Conservation (phyloP, 2,329 filamentous ascomycete genomes). For the Graphilbum sp. region DNA sequence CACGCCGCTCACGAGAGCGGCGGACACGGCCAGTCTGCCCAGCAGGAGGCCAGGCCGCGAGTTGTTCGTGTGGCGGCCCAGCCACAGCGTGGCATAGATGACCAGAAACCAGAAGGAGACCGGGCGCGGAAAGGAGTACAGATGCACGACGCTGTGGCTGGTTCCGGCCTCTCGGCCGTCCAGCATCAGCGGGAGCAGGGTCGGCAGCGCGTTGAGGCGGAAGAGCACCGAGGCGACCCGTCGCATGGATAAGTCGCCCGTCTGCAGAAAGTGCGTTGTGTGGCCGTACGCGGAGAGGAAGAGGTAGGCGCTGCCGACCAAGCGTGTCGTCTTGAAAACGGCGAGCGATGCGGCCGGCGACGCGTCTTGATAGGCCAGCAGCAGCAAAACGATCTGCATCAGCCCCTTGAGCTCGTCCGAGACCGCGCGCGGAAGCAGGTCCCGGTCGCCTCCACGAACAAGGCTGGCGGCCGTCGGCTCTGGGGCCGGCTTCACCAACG, state of each 20-base stretch:
- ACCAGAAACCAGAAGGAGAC: slow-evolving; percentile 46
- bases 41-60: slow-evolving; percentile 12
- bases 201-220: slow-evolving; percentile 39
- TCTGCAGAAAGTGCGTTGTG: slow-evolving; percentile 38
- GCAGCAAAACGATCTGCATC: slow-evolving; percentile 39
- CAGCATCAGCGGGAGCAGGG: slow-evolving; percentile 37
- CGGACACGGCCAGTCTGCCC: neutral
- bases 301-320: slow-evolving; percentile 40
- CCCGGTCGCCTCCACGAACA: too few species aligned
- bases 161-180: slow-evolving; percentile 18
- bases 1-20: slow-evolving; percentile 2
- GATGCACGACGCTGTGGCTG: slow-evolving; percentile 37
- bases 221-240: slow-evolving; percentile 36
- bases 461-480: too few species aligned
- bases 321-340: slow-evolving; percentile 36
- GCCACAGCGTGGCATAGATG: slow-evolving; percentile 33
- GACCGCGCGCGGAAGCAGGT: too few species aligned
- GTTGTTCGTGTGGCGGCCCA: slow-evolving; percentile 24
- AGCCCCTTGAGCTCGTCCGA: slow-evolving; percentile 16
- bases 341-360: slow-evolving; percentile 31
- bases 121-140: slow-evolving; percentile 30
- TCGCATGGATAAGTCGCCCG: slow-evolving; percentile 36
- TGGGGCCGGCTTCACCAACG: too few species aligned
- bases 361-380: slow-evolving; percentile 36
- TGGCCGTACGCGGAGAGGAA: slow-evolving; percentile 49